Conservation (phyloP, 2,329 filamentous ascomycete species). For the Epichloe glyceriae region DNA sequence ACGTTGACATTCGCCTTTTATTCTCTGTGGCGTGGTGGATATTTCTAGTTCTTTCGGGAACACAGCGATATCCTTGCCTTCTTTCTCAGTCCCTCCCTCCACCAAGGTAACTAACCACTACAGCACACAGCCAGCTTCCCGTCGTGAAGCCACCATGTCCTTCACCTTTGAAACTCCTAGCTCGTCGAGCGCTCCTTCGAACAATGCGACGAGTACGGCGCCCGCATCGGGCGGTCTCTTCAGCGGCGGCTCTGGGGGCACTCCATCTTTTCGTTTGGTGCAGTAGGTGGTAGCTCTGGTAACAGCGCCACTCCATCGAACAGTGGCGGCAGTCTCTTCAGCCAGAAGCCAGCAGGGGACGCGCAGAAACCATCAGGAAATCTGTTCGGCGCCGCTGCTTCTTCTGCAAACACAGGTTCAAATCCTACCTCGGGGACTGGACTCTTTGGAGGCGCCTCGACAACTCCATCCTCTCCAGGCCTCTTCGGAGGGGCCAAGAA, state of each 20-base stretch:
- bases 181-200: constrained; percentile 20
- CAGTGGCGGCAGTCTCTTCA: constrained; percentile 18
- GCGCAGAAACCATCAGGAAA: constrained; percentile 16
- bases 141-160: constrained; percentile 19
- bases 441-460: constrained; percentile 17
- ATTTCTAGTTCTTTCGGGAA: background rate
- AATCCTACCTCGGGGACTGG: constrained; percentile 12
- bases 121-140: background rate
- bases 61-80: background rate
- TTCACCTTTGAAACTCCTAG: constrained; percentile 25
- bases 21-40: background rate
- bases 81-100: background rate
- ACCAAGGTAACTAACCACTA: background rate
- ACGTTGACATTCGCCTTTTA: background rate
- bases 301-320: constrained; percentile 17
- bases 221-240: constrained; percentile 29
- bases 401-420: constrained; percentile 15
- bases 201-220: constrained; percentile 22
- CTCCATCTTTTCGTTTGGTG: constrained; percentile 28
- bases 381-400: constrained; percentile 13
- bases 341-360: constrained; percentile 16
- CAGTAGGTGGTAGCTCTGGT: constrained; percentile 10
- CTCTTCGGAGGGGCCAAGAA: constrained; percentile 9
- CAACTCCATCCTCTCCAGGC: constrained; percentile 10
- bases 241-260: constrained; percentile 18